Percentiles rank a stretch among this genome's conserved stretches.
These are phyloP conservation scores for Saccharomyces jurei DNA, from an alignment of 805 yeast species.

Conservation along the genomic window DNA sequence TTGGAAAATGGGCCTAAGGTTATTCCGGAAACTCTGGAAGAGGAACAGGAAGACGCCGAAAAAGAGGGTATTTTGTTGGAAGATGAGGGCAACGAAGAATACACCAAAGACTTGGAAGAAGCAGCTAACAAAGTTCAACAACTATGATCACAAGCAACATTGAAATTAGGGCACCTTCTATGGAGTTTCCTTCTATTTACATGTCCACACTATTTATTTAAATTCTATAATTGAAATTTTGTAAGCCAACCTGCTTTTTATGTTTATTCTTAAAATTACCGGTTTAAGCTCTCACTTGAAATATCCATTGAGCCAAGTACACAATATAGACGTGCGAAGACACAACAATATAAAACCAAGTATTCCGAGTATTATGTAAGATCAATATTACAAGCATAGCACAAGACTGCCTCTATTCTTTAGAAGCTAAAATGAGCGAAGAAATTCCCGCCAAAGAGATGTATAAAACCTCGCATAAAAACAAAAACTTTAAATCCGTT, in stretches of 20 bases:
- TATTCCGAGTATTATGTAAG: background rate
- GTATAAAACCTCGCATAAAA: background rate
- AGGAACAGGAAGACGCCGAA: slow-evolving; percentile 18
- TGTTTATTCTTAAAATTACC: background rate
- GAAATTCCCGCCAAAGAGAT: background rate
- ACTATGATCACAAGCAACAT: background rate
- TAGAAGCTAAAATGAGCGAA: background rate
- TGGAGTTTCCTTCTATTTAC: background rate
- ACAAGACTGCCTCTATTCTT: background rate
- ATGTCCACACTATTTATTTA: background rate
- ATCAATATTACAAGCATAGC: background rate
- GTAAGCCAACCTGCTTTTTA: background rate
- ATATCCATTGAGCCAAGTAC: too few species aligned
- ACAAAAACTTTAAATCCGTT: background rate
- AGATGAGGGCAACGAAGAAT: slow-evolving; percentile 19
- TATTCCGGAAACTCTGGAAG: slow-evolving; percentile 14
- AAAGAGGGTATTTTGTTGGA: slow-evolving; percentile 14
- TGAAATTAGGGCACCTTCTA: background rate
- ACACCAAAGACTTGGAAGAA: slow-evolving; percentile 8
- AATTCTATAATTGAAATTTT: background rate
- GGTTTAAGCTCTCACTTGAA: too few species aligned
- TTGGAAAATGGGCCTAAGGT: slow-evolving; percentile 23
- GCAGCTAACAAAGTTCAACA: slow-evolving; percentile 3
- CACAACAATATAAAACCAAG: background rate
- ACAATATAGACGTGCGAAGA: background rate